A percentile compares a stretch with the other conserved stretches of the same genome.
Evolutionary conservation across 1,284 basidiomycete species (phyloP).

Genomic region (Trichosporon ovoides): DNA sequence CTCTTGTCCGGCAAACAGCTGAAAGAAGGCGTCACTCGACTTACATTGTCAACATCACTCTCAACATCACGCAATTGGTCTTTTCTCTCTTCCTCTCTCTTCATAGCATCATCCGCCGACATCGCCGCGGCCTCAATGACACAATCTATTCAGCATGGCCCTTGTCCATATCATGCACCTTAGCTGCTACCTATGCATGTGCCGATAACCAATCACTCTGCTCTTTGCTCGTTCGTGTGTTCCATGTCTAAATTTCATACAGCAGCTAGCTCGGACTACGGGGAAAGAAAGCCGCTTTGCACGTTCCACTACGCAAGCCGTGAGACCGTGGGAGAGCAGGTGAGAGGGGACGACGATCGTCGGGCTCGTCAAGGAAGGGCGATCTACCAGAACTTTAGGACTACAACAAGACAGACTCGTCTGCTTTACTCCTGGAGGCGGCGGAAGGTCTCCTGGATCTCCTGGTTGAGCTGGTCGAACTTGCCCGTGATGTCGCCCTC

Average conservation of each 20-base stretch:
- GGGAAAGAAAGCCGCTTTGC: no score
- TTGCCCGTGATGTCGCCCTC: constrained; percentile 73
- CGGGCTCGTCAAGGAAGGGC: background rate
- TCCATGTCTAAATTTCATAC: constrained; percentile 6
- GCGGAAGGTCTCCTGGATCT: constrained; percentile 85
- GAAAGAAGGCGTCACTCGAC: no score
- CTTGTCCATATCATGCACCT: background rate
- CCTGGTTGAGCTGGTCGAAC: constrained; percentile 68
- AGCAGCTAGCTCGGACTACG: constrained; percentile 5
- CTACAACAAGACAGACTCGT: background rate
- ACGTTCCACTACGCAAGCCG: background rate
- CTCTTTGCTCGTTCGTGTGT: background rate
- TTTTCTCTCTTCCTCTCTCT: background rate
- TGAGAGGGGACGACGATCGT: background rate
- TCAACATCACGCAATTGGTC: background rate
- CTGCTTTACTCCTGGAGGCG: constrained; percentile 65
- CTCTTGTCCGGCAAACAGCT: no score
- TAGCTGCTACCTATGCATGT: constrained; percentile 5
- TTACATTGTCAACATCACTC: background rate
- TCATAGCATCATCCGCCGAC: background rate
- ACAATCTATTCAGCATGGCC: constrained; percentile 4
- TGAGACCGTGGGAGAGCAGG: background rate
- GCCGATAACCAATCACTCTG: background rate
- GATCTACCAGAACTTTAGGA: background rate
- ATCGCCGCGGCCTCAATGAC: background rate